phyloP scores from a whole-genome alignment of 2,329 filamentous ascomycete genomes.

The Dothistroma septosporum region DNA sequence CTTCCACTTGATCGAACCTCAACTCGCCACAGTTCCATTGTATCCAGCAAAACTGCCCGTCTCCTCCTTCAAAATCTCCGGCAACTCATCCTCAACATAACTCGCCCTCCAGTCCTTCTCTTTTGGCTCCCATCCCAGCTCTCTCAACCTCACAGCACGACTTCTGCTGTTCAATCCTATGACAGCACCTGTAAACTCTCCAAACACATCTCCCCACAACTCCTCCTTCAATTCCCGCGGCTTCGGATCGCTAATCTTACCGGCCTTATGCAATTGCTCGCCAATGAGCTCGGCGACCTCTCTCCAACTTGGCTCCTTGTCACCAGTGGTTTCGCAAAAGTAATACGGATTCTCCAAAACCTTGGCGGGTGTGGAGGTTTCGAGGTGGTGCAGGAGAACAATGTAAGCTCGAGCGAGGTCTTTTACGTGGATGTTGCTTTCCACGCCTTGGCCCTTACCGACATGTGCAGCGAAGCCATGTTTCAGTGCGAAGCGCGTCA shows the following conservation, averaged over 20 bases:
- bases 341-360: constrained; percentile 47
- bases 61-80: constrained; percentile 34
- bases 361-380: constrained; percentile 31
- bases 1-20: background rate
- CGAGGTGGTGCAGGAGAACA: constrained; percentile 45
- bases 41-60: constrained; percentile 18
- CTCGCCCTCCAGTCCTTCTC: constrained; percentile 43
- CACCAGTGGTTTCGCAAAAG: constrained; percentile 44
- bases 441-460: constrained; percentile 42
- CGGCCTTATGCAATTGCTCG: constrained; percentile 35
- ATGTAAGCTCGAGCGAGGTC: constrained; percentile 48
- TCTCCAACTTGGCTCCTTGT: constrained; percentile 43
- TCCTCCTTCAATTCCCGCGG: constrained; percentile 37
- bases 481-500: constrained; percentile 48
- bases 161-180: constrained; percentile 44
- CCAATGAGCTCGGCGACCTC: constrained; percentile 41
- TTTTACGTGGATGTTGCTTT: constrained; percentile 45
- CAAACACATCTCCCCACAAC: constrained; percentile 42
- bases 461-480: constrained; percentile 46
- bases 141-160: constrained; percentile 42
- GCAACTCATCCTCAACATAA: constrained; percentile 44
- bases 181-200: constrained; percentile 34
- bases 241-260: constrained; percentile 37
- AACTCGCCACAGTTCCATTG: constrained; percentile 15
- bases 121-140: constrained; percentile 44